These are phyloP conservation scores for Sugiyamaella neomexicana DNA, from an alignment of 1,139 yeast species.

Conservation along the genomic window DNA sequence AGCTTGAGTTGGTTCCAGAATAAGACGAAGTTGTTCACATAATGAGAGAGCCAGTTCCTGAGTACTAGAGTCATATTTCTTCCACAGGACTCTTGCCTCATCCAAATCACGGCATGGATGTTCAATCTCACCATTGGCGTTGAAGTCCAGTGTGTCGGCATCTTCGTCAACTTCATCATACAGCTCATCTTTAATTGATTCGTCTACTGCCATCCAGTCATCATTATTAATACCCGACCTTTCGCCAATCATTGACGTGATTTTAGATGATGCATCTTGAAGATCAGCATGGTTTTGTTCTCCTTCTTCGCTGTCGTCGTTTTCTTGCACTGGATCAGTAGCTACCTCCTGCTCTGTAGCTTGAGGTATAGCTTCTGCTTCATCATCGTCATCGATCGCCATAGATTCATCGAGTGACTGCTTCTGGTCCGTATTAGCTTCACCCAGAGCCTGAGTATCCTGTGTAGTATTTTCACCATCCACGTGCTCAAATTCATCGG, in stretches of 20 bases:
- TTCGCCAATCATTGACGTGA: slow-evolving; percentile 29
- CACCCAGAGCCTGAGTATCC: slow-evolving; percentile 91
- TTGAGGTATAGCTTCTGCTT: slow-evolving; percentile 30
- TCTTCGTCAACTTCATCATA: slow-evolving; percentile 26
- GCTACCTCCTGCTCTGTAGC: slow-evolving; percentile 31
- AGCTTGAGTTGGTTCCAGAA: slow-evolving; percentile 92
- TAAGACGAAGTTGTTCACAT: slow-evolving; percentile 89
- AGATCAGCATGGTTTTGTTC: slow-evolving; percentile 25
- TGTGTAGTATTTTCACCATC: slow-evolving; percentile 70
- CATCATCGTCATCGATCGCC: slow-evolving; percentile 75
- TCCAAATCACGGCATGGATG: slow-evolving; percentile 57
- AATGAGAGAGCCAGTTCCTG: slow-evolving; percentile 84
- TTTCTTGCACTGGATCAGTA: slow-evolving; percentile 24
- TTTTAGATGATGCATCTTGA: slow-evolving; percentile 21
- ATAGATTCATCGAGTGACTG: slow-evolving; percentile 77
- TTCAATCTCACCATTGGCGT: slow-evolving; percentile 38
- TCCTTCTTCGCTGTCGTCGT: slow-evolving; percentile 12
- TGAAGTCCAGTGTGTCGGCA: slow-evolving; percentile 21
- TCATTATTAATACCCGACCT: slow-evolving; percentile 14
- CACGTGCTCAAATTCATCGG: slow-evolving; percentile 90
- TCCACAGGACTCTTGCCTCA: slow-evolving; percentile 79
- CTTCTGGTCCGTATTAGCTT: slow-evolving; percentile 78
- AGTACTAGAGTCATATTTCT: slow-evolving; percentile 74
- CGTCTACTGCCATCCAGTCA: slow-evolving; percentile 14
- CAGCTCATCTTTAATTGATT: slow-evolving; percentile 16